phyloP scores from a whole-genome alignment of 352 stramenopile species.

The Phytophthora multivora region DNA sequence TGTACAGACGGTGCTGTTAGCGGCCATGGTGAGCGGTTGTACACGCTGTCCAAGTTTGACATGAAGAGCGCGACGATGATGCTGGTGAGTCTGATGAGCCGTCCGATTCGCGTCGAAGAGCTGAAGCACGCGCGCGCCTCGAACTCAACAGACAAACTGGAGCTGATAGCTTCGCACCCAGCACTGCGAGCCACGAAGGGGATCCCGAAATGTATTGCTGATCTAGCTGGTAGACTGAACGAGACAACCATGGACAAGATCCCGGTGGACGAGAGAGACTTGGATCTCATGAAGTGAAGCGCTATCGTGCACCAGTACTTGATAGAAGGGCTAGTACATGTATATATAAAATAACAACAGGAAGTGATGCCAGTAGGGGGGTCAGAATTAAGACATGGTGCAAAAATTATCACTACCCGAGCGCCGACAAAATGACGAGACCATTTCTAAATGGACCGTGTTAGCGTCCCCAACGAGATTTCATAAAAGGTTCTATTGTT shows the following conservation, averaged over 20 bases:
- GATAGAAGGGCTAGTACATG: conserved; percentile 17
- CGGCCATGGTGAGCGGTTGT: conserved; percentile 75
- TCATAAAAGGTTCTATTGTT: no score
- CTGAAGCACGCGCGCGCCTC: conserved; percentile 43
- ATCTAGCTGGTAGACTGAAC: conserved; percentile 72
- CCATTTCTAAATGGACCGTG: not conserved
- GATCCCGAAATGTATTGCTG: conserved; percentile 71
- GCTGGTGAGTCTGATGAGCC: conserved; percentile 76
- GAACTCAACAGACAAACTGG: conserved; percentile 64
- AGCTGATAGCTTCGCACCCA: conserved; percentile 75
- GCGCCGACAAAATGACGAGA: conserved; percentile 2
- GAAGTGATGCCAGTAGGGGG: not conserved
- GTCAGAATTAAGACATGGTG: conserved; percentile 4
- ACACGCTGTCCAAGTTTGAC: conserved; percentile 66
- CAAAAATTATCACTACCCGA: conserved; percentile 4
- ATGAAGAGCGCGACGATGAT: conserved; percentile 77
- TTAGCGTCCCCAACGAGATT: no score
- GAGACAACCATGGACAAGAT: conserved; percentile 76
- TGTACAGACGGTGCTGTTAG: conserved; percentile 65
- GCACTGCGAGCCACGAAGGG: conserved; percentile 61
- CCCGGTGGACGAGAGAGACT: conserved; percentile 36
- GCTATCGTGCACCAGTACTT: not conserved
- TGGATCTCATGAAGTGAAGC: conserved; percentile 43
- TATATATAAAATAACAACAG: conserved; percentile 25
- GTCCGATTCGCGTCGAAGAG: conserved; percentile 71